These are phyloP conservation scores for Linnemannia exigua DNA, from an alignment of 192 early-diverging fungal species.

Conservation along the genomic window DNA sequence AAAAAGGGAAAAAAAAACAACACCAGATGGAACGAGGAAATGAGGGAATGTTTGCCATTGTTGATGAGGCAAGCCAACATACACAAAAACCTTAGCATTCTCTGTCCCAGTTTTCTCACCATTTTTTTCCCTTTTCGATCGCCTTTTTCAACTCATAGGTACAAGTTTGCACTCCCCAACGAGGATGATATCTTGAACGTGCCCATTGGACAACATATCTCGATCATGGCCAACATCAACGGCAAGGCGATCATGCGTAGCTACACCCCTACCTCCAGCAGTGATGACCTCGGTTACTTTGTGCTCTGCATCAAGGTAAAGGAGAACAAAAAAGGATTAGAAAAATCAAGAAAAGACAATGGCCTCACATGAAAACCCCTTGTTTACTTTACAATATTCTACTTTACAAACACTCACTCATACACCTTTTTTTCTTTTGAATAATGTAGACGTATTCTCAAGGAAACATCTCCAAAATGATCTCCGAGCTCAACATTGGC, in stretches of 20 bases:
- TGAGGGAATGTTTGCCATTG: background rate
- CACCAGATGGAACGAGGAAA: background rate
- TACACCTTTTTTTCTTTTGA: background rate
- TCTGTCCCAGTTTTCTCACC: background rate
- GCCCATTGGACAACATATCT: slow-evolving; percentile 95
- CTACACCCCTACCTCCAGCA: slow-evolving; percentile 91
- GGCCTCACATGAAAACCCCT: background rate
- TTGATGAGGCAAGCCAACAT: background rate
- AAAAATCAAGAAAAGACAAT: too few relatives aligned
- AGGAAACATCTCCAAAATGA: slow-evolving; percentile 83
- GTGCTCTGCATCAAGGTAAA: slow-evolving; percentile 92
- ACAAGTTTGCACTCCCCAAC: slow-evolving; percentile 86
- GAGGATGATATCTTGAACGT: slow-evolving; percentile 81
- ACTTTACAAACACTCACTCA: background rate
- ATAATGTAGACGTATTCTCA: slow-evolving; percentile 78
- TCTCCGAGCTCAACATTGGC: slow-evolving; percentile 78
- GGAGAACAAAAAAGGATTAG: background rate
- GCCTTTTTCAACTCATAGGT: slow-evolving; percentile 59
- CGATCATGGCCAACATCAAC: slow-evolving; percentile 86
- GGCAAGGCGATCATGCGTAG: slow-evolving; percentile 88
- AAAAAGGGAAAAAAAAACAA: background rate
- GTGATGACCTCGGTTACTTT: slow-evolving; percentile 90
- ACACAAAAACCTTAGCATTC: background rate
- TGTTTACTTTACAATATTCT: slow-evolving; percentile 9
- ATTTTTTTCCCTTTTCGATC: background rate